Conservation (phyloP, 2,329 filamentous ascomycete species). For the Cylindrodendrum hubeiense region DNA sequence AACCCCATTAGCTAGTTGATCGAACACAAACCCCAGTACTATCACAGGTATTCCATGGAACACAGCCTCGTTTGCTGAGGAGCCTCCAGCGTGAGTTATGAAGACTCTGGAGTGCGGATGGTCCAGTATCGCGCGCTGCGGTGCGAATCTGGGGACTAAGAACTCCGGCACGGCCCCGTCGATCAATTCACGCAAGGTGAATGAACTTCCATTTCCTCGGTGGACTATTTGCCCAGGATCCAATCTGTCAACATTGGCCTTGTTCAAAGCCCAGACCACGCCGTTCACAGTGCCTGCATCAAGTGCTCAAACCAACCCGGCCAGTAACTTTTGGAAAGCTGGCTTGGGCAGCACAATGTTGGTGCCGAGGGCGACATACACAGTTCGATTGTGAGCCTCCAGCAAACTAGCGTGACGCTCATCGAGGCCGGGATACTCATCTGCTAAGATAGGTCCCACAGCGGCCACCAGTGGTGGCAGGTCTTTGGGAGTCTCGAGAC, state of each 20-base stretch:
- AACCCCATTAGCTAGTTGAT: background rate
- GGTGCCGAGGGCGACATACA: background rate
- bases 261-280: background rate
- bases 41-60: background rate
- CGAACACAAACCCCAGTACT: background rate
- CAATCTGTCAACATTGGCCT: background rate
- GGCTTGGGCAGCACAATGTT: background rate
- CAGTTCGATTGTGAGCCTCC: background rate
- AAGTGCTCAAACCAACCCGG: background rate
- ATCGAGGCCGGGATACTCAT: background rate
- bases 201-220: background rate
- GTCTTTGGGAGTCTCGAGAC: constrained; percentile 56
- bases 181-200: background rate
- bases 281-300: background rate
- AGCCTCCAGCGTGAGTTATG: background rate
- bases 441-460: background rate
- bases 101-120: background rate
- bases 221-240: background rate
- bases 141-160: background rate
- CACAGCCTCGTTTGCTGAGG: background rate
- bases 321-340: background rate
- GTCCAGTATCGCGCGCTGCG: background rate
- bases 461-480: constrained; percentile 47
- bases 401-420: background rate
- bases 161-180: background rate